Evolutionary conservation across 768 basidiomycete species (phyloP).

Genomic region (Inosperma sp.): DNA sequence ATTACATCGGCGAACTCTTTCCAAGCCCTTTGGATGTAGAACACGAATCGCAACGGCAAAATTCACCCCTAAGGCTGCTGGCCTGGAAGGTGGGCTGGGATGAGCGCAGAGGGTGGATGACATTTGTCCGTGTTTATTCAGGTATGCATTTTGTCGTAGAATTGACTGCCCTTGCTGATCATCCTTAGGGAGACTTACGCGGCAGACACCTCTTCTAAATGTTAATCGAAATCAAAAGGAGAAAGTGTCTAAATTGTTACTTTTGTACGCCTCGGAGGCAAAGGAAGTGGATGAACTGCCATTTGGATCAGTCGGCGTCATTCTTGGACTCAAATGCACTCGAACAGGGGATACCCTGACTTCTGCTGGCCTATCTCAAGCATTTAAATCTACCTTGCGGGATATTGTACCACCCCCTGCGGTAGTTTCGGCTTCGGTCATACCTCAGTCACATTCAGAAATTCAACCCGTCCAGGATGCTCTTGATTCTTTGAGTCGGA

Average conservation of each 20-base stretch:
- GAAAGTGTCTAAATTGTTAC: slow-evolving; percentile 65
- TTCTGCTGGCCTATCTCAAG: slow-evolving; percentile 39
- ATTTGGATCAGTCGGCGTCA: slow-evolving; percentile 79
- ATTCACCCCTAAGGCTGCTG: slow-evolving; percentile 55
- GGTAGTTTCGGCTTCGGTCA: slow-evolving; percentile 78
- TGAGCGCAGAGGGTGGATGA: slow-evolving; percentile 82
- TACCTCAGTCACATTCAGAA: slow-evolving; percentile 77
- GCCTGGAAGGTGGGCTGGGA: slow-evolving; percentile 93
- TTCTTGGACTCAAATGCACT: slow-evolving; percentile 77
- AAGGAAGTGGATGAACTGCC: slow-evolving; percentile 77
- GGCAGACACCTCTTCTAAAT: slow-evolving; percentile 2
- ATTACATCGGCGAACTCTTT: slow-evolving; percentile 76
- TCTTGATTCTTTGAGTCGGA: slow-evolving; percentile 65
- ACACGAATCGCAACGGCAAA: slow-evolving; percentile 39
- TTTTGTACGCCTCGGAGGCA: slow-evolving; percentile 72
- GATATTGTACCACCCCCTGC: slow-evolving; percentile 76
- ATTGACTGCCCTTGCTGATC: neutral
- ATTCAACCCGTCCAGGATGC: slow-evolving; percentile 74
- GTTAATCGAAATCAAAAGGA: slow-evolving; percentile 62
- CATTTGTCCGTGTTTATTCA: slow-evolving; percentile 84
- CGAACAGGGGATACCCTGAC: slow-evolving; percentile 85
- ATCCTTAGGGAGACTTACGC: slow-evolving; percentile 2
- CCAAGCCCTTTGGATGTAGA: slow-evolving; percentile 71
- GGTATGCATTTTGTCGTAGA: slow-evolving; percentile 42
- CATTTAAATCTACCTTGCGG: slow-evolving; percentile 42